These are phyloP conservation scores for Dipodascus albidus DNA, from an alignment of 805 yeast genomes.

Conservation along the genomic window DNA sequence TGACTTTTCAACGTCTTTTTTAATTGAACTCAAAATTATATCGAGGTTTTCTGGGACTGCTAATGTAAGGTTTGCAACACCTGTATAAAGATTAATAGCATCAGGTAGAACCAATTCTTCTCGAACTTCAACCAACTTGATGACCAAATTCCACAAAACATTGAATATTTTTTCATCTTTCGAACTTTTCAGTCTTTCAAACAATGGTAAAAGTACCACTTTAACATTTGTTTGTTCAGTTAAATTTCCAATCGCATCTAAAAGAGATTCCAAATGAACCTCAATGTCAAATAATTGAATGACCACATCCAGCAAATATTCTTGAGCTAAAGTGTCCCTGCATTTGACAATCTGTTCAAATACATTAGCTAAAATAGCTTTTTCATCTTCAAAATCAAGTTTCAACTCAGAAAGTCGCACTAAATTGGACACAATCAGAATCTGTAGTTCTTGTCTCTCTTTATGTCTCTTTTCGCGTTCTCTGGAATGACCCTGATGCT, in stretches of 20 bases:
- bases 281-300: slow-evolving; percentile 87
- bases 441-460: slow-evolving; percentile 77
- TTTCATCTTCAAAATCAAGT: slow-evolving; percentile 28
- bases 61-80: not conserved
- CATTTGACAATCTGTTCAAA: slow-evolving; percentile 88
- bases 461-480: slow-evolving; percentile 57
- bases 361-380: slow-evolving; percentile 54
- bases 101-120: not conserved
- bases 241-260: slow-evolving; percentile 50
- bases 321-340: slow-evolving; percentile 78
- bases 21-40: not conserved
- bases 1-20: not conserved
- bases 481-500: slow-evolving; percentile 81
- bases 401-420: slow-evolving; percentile 68
- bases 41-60: not conserved
- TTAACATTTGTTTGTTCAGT: slow-evolving; percentile 54
- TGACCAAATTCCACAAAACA: not conserved
- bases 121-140: not conserved
- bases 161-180: slow-evolving; percentile 25
- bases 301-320: slow-evolving; percentile 73
- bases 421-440: slow-evolving; percentile 78
- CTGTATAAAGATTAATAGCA: not conserved
- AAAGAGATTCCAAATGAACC: slow-evolving; percentile 63
- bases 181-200: slow-evolving; percentile 28
- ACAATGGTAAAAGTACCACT: slow-evolving; percentile 51